Conservation (phyloP, 352 stramenopile genomes). For the Globisporangium ultimum region DNA sequence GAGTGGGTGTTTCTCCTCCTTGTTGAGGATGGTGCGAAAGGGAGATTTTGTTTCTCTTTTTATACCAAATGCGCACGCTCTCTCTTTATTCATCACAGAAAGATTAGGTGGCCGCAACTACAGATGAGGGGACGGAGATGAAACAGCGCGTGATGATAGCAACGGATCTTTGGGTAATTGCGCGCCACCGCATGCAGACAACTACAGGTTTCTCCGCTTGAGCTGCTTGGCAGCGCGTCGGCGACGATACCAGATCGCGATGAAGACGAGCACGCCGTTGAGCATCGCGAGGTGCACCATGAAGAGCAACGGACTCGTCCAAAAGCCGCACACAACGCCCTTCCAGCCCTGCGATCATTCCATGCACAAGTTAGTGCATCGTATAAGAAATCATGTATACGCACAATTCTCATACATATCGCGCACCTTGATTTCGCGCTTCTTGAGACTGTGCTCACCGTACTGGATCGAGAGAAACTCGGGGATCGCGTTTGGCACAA, state of each 20-base stretch:
- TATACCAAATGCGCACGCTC: too few species aligned
- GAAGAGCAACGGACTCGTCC: conserved; percentile 67
- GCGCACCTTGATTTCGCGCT: conserved; percentile 72
- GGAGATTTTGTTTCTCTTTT: too few species aligned
- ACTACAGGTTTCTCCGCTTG: conserved; percentile 50
- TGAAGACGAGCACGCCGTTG: conserved; percentile 25
- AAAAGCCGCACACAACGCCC: conserved; percentile 72
- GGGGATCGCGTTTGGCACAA: conserved; percentile 45
- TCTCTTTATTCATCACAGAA: too few species aligned
- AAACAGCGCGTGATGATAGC: too few species aligned
- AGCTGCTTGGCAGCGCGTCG: conserved; percentile 7
- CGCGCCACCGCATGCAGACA: too few species aligned
- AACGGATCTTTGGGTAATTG: too few species aligned
- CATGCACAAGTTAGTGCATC: not conserved
- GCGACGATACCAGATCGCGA: conserved; percentile 43
- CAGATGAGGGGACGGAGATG: too few species aligned
- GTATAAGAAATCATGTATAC: conserved; percentile 1
- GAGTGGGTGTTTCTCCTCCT: too few species aligned
- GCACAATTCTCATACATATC: not conserved
- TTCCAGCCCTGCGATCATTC: conserved; percentile 64
- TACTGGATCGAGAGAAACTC: conserved; percentile 76
- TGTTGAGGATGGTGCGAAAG: too few species aligned
- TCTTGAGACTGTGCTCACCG: conserved; percentile 42
- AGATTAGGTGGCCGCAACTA: too few species aligned
- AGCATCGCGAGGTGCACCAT: conserved; percentile 46